Conservation (phyloP, 106 monocot species). For the Vanilla planifolia region DNA sequence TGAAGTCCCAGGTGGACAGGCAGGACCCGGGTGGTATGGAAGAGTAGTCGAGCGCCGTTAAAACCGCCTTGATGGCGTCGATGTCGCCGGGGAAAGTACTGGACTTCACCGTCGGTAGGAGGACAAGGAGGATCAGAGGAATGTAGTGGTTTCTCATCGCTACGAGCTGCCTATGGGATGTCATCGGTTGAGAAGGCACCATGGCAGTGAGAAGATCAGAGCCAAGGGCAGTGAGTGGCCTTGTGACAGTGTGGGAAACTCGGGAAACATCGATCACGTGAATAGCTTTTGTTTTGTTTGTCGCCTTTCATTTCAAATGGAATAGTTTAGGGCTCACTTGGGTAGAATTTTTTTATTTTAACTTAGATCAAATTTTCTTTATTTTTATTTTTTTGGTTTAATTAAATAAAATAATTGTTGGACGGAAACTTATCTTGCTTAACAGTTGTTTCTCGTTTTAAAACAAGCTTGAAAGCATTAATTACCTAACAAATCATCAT, state of each 20-base stretch:
- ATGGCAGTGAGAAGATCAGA: background rate
- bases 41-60: slow-evolving; percentile 19
- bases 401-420: too few species aligned
- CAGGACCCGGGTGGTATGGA: slow-evolving; percentile 51
- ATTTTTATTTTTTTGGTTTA: too few species aligned
- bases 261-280: background rate
- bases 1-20: slow-evolving; percentile 70
- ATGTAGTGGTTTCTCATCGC: background rate
- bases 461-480: too few species aligned
- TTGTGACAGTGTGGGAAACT: background rate
- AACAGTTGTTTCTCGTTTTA: too few species aligned
- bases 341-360: too few species aligned
- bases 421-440: too few species aligned
- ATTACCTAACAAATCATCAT: too few species aligned
- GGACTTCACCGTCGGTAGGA: background rate
- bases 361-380: too few species aligned
- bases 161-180: background rate
- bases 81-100: slow-evolving; percentile 44
- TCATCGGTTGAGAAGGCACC: background rate
- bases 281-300: background rate
- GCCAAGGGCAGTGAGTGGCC: background rate
- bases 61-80: slow-evolving; percentile 30
- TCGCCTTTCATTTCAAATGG: too few species aligned
- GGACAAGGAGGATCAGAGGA: background rate
- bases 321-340: too few species aligned